Conservation (phyloP, 208 protist genomes). For the Trypanosoma scelopori region DNA sequence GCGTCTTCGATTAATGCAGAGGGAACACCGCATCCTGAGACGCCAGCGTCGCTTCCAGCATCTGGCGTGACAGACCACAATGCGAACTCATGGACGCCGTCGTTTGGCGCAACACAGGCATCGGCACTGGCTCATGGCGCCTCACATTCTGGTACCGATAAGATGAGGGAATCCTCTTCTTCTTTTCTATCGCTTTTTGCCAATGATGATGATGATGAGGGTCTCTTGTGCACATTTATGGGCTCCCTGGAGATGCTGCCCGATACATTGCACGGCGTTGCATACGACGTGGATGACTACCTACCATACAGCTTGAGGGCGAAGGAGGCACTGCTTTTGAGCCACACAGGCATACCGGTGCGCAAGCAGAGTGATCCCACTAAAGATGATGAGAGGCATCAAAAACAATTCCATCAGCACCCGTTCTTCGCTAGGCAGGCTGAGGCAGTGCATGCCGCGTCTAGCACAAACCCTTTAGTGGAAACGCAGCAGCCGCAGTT, state of each 20-base stretch:
- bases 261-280: slow-evolving; percentile 44
- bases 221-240: background rate
- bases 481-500: too few species aligned
- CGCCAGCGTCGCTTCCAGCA: too few species aligned
- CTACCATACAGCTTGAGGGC: background rate
- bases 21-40: too few species aligned
- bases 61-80: too few species aligned
- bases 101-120: too few species aligned
- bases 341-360: slow-evolving; percentile 16
- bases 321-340: slow-evolving; percentile 1
- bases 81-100: too few species aligned
- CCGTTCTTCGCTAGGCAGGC: too few species aligned
- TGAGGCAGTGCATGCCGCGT: too few species aligned
- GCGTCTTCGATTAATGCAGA: too few species aligned
- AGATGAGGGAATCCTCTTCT: background rate
- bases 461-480: too few species aligned
- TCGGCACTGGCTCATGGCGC: too few species aligned
- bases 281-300: slow-evolving; percentile 59
- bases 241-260: background rate
- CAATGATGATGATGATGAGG: slow-evolving; percentile 14
- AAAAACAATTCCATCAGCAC: too few species aligned
- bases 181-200: background rate
- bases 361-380: background rate
- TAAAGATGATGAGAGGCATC: background rate
- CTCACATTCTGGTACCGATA: background rate